A percentile compares a stretch with the other conserved stretches of the same genome.
Evolutionary conservation across 1,139 yeast genomes (phyloP).

Genomic region (Debaryomyces psychrophilus): DNA sequence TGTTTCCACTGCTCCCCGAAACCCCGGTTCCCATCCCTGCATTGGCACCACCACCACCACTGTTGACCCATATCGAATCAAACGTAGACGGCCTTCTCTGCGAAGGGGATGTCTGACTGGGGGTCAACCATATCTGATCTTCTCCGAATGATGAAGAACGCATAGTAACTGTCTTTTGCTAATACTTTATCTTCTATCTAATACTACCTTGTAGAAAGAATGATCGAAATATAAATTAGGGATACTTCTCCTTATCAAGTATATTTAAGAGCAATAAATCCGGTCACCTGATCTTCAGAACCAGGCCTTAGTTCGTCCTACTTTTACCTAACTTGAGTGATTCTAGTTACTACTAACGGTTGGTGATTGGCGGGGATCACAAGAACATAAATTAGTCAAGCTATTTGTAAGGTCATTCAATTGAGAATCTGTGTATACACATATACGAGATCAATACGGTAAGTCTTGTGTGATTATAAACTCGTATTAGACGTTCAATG

Average conservation of each 20-base stretch:
- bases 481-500: neutral
- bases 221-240: conserved; percentile 1
- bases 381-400: conserved; percentile 1
- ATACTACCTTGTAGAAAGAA: conserved; percentile 1
- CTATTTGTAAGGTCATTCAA: conserved; percentile 9
- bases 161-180: conserved; percentile 6
- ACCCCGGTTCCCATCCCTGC: conserved; percentile 3
- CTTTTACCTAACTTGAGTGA: neutral
- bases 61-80: conserved; percentile 12
- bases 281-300: conserved; percentile 4
- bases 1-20: neutral
- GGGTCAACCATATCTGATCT: conserved; percentile 10
- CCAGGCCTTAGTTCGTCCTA: neutral
- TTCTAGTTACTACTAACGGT: conserved; percentile 6
- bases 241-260: conserved; percentile 9
- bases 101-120: conserved; percentile 6
- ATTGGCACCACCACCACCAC: neutral
- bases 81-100: conserved; percentile 11
- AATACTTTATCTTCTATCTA: neutral
- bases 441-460: conserved; percentile 8
- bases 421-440: conserved; percentile 3
- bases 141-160: conserved; percentile 11
- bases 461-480: neutral
- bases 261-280: conserved; percentile 8
- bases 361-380: conserved; percentile 6